These are phyloP conservation scores for Collybiopsis confluens DNA, from an alignment of 768 basidiomycete species.

Conservation along the genomic window DNA sequence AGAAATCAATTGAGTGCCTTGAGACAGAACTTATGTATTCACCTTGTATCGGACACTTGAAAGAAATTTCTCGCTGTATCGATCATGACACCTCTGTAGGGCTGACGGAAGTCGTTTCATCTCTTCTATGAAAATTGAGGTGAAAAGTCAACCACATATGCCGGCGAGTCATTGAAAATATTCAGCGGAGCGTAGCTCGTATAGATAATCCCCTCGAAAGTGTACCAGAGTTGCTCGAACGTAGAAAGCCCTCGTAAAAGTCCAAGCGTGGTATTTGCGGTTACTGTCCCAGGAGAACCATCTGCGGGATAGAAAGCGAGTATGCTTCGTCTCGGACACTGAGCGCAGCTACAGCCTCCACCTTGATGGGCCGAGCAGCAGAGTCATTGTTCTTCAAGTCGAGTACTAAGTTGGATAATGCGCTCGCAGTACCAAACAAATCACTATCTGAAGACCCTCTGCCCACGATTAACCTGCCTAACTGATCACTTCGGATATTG, in stretches of 20 bases:
- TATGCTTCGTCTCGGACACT: slow-evolving; percentile 58
- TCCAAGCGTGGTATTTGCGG: slow-evolving; percentile 62
- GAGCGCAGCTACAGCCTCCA: slow-evolving; percentile 47
- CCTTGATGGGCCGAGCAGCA: slow-evolving; percentile 39
- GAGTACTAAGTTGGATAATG: slow-evolving; percentile 40
- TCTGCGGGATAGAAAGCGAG: slow-evolving; percentile 49
- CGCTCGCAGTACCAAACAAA: slow-evolving; percentile 33
- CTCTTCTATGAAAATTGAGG: background rate
- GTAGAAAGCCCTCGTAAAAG: slow-evolving; percentile 73
- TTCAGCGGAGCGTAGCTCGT: slow-evolving; percentile 50
- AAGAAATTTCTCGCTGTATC: slow-evolving; percentile 45
- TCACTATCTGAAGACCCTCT: slow-evolving; percentile 47
- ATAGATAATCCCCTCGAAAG: slow-evolving; percentile 42
- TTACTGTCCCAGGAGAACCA: slow-evolving; percentile 50
- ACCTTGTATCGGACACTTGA: background rate
- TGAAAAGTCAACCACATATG: slow-evolving; percentile 44
- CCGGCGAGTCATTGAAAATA: slow-evolving; percentile 56
- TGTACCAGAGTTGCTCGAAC: slow-evolving; percentile 69
- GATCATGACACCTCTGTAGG: slow-evolving; percentile 74
- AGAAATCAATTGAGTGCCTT: slow-evolving; percentile 46
- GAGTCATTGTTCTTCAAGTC: slow-evolving; percentile 28
- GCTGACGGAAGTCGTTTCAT: no score
- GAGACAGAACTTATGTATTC: no score
- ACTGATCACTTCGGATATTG: slow-evolving; percentile 47
- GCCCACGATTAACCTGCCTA: slow-evolving; percentile 54